Conservation (phyloP, 768 basidiomycete genomes). For the Lactarius sp. region DNA sequence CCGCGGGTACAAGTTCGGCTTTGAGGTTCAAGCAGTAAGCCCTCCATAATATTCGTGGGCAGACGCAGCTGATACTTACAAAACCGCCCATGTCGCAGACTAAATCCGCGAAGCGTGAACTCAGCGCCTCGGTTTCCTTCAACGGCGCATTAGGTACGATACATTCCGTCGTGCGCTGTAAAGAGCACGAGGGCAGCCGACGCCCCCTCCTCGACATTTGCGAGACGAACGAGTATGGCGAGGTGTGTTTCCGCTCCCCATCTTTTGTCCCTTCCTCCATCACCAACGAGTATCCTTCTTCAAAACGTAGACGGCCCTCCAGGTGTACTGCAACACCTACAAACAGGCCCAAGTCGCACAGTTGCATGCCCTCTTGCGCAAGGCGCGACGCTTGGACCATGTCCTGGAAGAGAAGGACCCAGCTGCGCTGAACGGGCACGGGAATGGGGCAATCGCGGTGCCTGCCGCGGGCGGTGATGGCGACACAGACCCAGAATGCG, state of each 20-base stretch:
- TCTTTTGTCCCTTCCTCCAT: not conserved
- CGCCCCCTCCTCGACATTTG: constrained; percentile 78
- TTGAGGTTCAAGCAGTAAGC: constrained; percentile 83
- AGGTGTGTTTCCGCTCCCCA: constrained; percentile 49
- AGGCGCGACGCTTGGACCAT: constrained; percentile 78
- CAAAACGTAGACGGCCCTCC: constrained; percentile 69
- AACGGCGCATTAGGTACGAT: constrained; percentile 44
- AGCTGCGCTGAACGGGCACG: constrained; percentile 23
- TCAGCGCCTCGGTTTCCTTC: constrained; percentile 61
- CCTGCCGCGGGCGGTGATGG: not conserved
- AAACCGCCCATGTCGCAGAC: constrained; percentile 42
- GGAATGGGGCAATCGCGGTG: not conserved
- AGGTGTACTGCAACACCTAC: constrained; percentile 80
- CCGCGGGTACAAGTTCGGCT: constrained; percentile 79
- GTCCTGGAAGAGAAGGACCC: constrained; percentile 45
- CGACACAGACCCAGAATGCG: constrained; percentile 42
- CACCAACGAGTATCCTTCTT: not conserved
- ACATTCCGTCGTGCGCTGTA: constrained; percentile 24
- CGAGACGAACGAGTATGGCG: constrained; percentile 73
- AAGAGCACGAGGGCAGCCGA: constrained; percentile 33
- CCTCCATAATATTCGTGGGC: constrained; percentile 1
- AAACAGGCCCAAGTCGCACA: constrained; percentile 71
- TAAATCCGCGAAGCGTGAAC: constrained; percentile 70
- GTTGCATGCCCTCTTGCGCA: constrained; percentile 82
- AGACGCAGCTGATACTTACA: not conserved